These are phyloP conservation scores for Gautieria morchelliformis DNA, from an alignment of 768 basidiomycete species.

Conservation along the genomic window DNA sequence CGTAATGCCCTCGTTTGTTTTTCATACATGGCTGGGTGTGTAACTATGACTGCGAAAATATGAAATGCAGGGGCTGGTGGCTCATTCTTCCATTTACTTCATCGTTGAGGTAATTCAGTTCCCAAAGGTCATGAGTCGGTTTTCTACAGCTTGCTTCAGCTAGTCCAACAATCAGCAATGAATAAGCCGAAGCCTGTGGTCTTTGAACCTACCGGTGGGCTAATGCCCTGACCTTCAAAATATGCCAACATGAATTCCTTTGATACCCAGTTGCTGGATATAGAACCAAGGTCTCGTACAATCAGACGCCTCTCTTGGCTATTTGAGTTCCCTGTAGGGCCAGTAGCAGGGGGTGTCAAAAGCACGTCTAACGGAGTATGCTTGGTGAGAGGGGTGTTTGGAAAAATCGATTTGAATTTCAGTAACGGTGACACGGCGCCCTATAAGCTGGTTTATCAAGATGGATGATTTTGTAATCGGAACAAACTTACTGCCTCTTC, in stretches of 20 bases:
- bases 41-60: background rate
- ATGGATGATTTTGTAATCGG: background rate
- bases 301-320: conserved; percentile 43
- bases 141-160: conserved; percentile 6
- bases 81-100: background rate
- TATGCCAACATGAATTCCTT: conserved; percentile 63
- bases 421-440: conserved; percentile 53
- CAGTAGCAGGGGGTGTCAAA: conserved; percentile 40
- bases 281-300: conserved; percentile 57
- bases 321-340: conserved; percentile 9
- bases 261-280: conserved; percentile 1
- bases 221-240: conserved; percentile 60
- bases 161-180: background rate
- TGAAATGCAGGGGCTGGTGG: background rate
- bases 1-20: background rate
- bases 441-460: background rate
- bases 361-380: conserved; percentile 61
- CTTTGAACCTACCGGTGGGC: conserved; percentile 49
- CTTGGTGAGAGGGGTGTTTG: conserved; percentile 57
- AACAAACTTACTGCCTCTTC: conserved; percentile 32
- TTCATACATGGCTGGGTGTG: background rate
- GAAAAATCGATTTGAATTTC: conserved; percentile 68
- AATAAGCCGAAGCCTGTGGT: background rate
- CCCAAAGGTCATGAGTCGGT: background rate
- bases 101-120: background rate